Base-by-base conservation (phyloP, 352 stramenopile species). In the Thalassiosira livingstoniorum region DNA sequence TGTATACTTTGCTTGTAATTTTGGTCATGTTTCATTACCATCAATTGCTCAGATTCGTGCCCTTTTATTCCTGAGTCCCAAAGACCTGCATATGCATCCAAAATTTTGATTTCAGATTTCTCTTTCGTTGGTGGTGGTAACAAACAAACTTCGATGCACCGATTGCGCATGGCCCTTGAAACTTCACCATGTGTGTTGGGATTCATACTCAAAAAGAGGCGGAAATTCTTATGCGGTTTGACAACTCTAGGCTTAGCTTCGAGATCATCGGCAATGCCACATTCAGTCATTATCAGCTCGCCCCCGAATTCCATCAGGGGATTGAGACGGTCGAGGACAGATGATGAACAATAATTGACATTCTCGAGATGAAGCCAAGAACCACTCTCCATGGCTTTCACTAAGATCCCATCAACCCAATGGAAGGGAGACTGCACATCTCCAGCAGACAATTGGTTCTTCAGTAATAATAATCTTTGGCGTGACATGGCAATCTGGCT, bases 311-410 rank as follows among this genome's bases (percentile, higher is more conserved):
- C 98, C 87, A 99, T 97, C 0, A 99, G 90, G 11, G 98, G 96
- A 87, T 99, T 99, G 29, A 99, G 92, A 39, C 98, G 95, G 94
- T 99, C 98, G 27, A 99, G 91, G 21, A 99, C 98, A 35, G 97
- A 99, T 0, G 98, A 97, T 80, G 96, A 97, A 90, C 98, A 99
- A 69, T 99, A 98, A 87, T 99, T 99, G 21, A 98, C 98, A 82
- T 99, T 99, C 85, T 99, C 97, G 15, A 99, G 89, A 51, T 99
- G 85, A 4, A 99, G 88, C 98, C 98, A 99, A 57, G 99, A 95
- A n/a, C 98, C 98, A 35, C 96, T 93, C 61, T 98, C 94, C 92
- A 99, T 98, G 1, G 98, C 98, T 78, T 98, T 89, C 11, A 99
- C 97, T 23, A 99, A 88, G 39, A 97, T 95, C 4, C 98, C 98